Evolutionary conservation across 2,329 filamentous ascomycete species (phyloP).

Genomic region (Chrysosporium queenslandicum): DNA sequence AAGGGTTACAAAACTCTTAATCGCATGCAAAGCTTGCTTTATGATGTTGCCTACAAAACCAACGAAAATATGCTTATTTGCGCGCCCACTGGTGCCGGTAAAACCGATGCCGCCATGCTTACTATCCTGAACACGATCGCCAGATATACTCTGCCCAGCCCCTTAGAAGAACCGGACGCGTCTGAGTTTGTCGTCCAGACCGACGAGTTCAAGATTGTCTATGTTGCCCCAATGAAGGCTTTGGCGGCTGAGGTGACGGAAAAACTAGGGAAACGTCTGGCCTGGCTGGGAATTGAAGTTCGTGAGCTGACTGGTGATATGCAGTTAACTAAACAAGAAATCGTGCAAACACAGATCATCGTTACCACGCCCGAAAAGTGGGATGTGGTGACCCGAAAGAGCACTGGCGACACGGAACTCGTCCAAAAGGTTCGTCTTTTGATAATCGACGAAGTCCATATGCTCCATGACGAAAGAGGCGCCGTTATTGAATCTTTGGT

Average conservation of each 20-base stretch:
- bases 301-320: slow-evolving; percentile 96
- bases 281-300: slow-evolving; percentile 86
- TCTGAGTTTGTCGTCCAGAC: slow-evolving; percentile 71
- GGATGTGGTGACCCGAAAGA: slow-evolving; percentile 96
- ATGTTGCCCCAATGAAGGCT: slow-evolving; percentile 98
- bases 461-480: slow-evolving; percentile 96
- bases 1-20: slow-evolving; percentile 88
- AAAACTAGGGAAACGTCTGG: slow-evolving; percentile 80
- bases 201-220: slow-evolving; percentile 95
- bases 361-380: slow-evolving; percentile 98
- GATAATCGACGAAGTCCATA: slow-evolving; percentile 98
- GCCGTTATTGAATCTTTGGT: slow-evolving; percentile 94
- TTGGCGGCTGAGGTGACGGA: slow-evolving; percentile 92
- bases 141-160: slow-evolving; percentile 73
- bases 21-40: slow-evolving; percentile 95
- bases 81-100: slow-evolving; percentile 94
- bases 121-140: slow-evolving; percentile 84
- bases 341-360: slow-evolving; percentile 92
- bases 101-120: slow-evolving; percentile 96
- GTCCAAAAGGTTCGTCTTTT: slow-evolving; percentile 93
- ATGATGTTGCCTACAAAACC: slow-evolving; percentile 88
- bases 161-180: slow-evolving; percentile 60
- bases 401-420: slow-evolving; percentile 90
- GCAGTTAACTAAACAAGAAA: slow-evolving; percentile 95
- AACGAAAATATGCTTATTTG: slow-evolving; percentile 99